These are phyloP conservation scores for Barnettozyma siamensis DNA, from an alignment of 805 yeast species.

Conservation along the genomic window DNA sequence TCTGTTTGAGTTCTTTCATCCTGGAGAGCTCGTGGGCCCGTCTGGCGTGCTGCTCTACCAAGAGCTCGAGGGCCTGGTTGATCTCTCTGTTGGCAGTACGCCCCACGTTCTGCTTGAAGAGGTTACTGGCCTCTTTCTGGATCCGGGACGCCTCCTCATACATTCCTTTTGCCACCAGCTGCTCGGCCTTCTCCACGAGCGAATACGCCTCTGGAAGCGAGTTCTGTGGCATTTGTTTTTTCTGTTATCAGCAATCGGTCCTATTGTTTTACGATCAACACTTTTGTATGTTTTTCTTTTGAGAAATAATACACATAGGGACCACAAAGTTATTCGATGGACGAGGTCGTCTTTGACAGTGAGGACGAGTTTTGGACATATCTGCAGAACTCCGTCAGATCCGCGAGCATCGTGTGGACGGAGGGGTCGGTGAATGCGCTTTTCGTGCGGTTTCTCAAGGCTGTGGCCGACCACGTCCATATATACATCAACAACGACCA, in stretches of 20 bases:
- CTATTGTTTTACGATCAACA: too few species aligned
- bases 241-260: too few species aligned
- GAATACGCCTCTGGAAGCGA: constrained; percentile 36
- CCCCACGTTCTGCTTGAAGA: constrained; percentile 25
- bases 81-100: constrained; percentile 25
- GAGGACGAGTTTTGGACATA: constrained; percentile 19
- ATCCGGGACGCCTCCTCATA: constrained; percentile 34
- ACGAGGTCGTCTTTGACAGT: constrained; percentile 17
- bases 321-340: too few species aligned
- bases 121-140: constrained; percentile 33
- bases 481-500: constrained; percentile 22
- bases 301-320: too few species aligned
- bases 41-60: constrained; percentile 25
- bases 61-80: constrained; percentile 24
- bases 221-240: constrained; percentile 1
- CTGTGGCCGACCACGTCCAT: constrained; percentile 21
- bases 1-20: constrained; percentile 6
- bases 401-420: constrained; percentile 7
- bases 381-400: constrained; percentile 12
- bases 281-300: too few species aligned
- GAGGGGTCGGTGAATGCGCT: constrained; percentile 14
- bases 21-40: constrained; percentile 27
- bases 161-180: constrained; percentile 38
- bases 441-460: constrained; percentile 19
- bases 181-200: constrained; percentile 48